These are phyloP conservation scores for Hypoxylon sp. DNA, from an alignment of 2,329 filamentous ascomycete genomes.

Conservation along the genomic window DNA sequence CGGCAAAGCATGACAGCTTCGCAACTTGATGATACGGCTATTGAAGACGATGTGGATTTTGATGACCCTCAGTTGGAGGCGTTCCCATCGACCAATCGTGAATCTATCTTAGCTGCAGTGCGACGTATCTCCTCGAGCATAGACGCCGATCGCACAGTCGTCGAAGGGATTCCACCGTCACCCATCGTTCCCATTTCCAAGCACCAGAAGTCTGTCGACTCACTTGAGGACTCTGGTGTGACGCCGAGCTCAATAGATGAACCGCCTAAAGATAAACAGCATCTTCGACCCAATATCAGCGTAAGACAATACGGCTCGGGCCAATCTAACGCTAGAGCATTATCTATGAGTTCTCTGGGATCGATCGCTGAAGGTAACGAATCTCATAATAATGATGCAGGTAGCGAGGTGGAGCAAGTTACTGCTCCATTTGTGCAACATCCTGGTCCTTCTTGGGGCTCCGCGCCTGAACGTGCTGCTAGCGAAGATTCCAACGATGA, in stretches of 20 bases:
- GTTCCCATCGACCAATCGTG: constrained; percentile 52
- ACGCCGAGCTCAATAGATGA: constrained; percentile 3
- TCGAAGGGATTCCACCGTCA: constrained; percentile 41
- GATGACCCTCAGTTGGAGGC: constrained; percentile 52
- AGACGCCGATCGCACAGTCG: constrained; percentile 49
- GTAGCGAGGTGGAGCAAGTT: constrained; percentile 1
- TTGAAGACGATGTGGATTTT: constrained; percentile 43
- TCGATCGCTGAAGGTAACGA: constrained; percentile 51
- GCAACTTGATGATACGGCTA: constrained; percentile 15
- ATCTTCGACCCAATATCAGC: constrained; percentile 7
- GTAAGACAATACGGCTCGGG: neutral
- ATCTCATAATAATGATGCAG: constrained; percentile 10
- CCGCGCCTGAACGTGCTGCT: constrained; percentile 19
- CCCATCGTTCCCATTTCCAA: constrained; percentile 32
- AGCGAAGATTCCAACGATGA: constrained; percentile 50
- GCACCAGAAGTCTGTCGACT: neutral
- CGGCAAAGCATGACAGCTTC: constrained; percentile 21
- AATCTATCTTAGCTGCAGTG: constrained; percentile 53
- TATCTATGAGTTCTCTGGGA: constrained; percentile 42
- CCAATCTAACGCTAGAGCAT: constrained; percentile 9
- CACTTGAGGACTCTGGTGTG: constrained; percentile 9
- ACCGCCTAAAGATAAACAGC: constrained; percentile 14
- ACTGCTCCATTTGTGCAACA: constrained; percentile 30
- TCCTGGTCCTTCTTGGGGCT: constrained; percentile 40
- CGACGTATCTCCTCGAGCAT: constrained; percentile 52